Percentiles rank a stretch among this genome's conserved stretches.
phyloP scores from a whole-genome alignment of 257 asterid species.

The Lantana camara region DNA sequence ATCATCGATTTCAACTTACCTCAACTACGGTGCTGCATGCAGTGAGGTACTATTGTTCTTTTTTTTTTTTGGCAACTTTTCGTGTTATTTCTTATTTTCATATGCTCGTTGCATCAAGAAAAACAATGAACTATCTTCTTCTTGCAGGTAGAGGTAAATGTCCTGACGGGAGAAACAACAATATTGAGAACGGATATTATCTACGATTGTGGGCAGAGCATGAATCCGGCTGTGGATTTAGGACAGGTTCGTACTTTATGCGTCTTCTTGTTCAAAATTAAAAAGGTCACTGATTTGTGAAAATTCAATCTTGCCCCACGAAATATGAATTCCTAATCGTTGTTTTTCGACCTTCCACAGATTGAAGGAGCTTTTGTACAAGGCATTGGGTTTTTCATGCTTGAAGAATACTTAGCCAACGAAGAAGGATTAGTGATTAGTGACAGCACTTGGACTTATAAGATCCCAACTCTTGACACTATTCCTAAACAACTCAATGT shows the following conservation, averaged over 20 bases:
- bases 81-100: too few species aligned
- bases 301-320: not conserved
- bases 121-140: not conserved
- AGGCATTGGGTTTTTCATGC: constrained; percentile 89
- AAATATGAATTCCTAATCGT: not conserved
- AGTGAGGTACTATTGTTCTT: constrained; percentile 50
- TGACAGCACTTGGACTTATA: constrained; percentile 78
- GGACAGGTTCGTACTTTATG: constrained; percentile 52
- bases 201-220: constrained; percentile 78
- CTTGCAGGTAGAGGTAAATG: constrained; percentile 63
- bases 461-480: constrained; percentile 80
- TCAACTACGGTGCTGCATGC: constrained; percentile 32
- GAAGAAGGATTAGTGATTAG: constrained; percentile 52
- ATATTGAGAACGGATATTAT: constrained; percentile 51
- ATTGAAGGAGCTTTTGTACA: constrained; percentile 84
- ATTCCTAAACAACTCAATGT: constrained; percentile 67
- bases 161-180: constrained; percentile 64
- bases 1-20: not conserved
- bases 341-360: constrained; percentile 35
- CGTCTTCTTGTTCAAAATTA: not conserved
- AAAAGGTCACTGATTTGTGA: not conserved
- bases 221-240: constrained; percentile 74
- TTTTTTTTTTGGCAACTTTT: not conserved
- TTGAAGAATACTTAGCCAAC: constrained; percentile 66
- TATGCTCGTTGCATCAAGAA: not conserved